Evolutionary conservation across 768 basidiomycete species (phyloP).

Genomic region (Boletus tomentosulus): DNA sequence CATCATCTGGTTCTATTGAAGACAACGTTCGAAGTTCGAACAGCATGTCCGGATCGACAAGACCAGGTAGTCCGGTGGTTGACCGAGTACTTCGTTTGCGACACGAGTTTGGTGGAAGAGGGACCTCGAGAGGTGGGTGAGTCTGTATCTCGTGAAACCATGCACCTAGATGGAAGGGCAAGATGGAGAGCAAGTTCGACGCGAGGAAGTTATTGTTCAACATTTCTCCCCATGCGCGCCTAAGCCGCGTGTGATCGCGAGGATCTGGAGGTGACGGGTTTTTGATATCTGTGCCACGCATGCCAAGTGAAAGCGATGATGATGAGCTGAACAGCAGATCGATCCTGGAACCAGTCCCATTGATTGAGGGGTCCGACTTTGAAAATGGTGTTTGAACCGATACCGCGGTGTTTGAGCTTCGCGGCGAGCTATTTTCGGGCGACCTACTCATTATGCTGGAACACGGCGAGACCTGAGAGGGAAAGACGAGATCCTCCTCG

Average conservation of each 20-base stretch:
- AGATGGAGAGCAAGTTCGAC: constrained; percentile 49
- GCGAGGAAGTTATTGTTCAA: constrained; percentile 54
- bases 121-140: constrained; percentile 45
- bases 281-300: constrained; percentile 8
- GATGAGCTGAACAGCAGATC: constrained; percentile 16
- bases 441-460: constrained; percentile 12
- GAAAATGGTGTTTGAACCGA: constrained; percentile 16
- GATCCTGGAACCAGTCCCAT: constrained; percentile 11
- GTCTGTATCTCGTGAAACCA: constrained; percentile 52
- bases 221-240: constrained; percentile 67
- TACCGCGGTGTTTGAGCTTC: constrained; percentile 28
- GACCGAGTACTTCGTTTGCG: constrained; percentile 16
- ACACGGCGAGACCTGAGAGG: constrained; percentile 33
- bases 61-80: constrained; percentile 14
- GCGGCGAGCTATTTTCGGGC: constrained; percentile 20
- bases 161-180: constrained; percentile 63
- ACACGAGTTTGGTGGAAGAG: constrained; percentile 52
- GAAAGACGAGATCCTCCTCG: constrained; percentile 73
- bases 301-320: constrained; percentile 19
- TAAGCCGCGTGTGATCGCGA: constrained; percentile 59
- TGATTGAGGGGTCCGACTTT: constrained; percentile 23
- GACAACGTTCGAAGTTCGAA: constrained; percentile 31
- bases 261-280: constrained; percentile 36
- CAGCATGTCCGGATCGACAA: constrained; percentile 27
- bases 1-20: constrained; percentile 29